Base-by-base conservation (phyloP, 495 filamentous ascomycete species). In the Penicillium waksmanii region DNA sequence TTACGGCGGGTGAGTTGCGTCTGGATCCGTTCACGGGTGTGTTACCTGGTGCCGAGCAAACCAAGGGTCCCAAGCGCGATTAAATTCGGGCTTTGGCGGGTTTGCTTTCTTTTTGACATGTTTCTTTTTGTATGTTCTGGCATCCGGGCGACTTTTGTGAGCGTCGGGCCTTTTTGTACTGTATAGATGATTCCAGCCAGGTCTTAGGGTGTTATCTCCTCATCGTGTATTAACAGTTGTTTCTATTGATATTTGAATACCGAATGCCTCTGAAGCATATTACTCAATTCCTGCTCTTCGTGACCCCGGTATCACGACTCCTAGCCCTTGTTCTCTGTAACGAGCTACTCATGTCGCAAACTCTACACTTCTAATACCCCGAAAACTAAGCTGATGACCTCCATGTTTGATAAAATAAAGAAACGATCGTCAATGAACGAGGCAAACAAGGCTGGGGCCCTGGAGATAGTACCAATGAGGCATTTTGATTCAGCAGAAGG, bases 191-290 rank as follows among this genome's bases (percentile, higher is more conserved):
- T 65, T 75, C 52, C 53, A 51, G 56, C 12, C 40, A 31, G 27
- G 60, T 59, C 53, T 44, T 66, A 58, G 62, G 63, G 62, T 65
- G 65, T 64, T 57, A 49, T 58, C 27, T 31, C 27, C 51, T 64
- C 60, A 58, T 65, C 58, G 63, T 73, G 70, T 73, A 71, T 70
- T 70, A 75, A 70, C 66, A 73, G 62, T 48, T 27, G 46, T 25
- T 23, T n/a, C 15, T 31, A 31, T 48, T 48, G 46, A 48, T 48
- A 46, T 44, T 56, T 23, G 42, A 18, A 19, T 44, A 44, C 6
- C 15, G 57, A 33, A 57, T 40, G 25, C 49, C 34, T 56, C 19
- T 48, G 51, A 46, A 19, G 42, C 12, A 46, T 19, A 46, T 21
- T 46, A 46, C 18, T 19, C n/a, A 46, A 10, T 46, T 18, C 23